Percentiles rank a stretch among this genome's conserved stretches.
These are phyloP conservation scores for Anthracocystis panici-leucophaei DNA, from an alignment of 1,284 basidiomycete species.

Conservation along the genomic window DNA sequence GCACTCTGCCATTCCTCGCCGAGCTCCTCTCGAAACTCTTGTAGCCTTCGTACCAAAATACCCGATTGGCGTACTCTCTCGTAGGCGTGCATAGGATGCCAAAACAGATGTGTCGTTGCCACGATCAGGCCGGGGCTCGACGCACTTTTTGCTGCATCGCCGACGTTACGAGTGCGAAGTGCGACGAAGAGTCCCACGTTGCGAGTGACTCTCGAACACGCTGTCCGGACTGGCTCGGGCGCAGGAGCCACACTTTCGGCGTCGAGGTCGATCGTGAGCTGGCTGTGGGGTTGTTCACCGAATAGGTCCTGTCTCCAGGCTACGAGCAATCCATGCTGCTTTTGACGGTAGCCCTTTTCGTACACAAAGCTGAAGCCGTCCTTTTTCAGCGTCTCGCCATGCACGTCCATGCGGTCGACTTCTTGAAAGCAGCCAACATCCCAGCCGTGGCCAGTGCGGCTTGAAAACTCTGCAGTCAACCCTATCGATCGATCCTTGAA, in stretches of 20 bases:
- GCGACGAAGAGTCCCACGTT: constrained; percentile 63
- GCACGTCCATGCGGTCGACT: constrained; percentile 69
- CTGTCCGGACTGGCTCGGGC: constrained; percentile 25
- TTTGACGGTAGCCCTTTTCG: constrained; percentile 65
- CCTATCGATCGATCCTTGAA: constrained; percentile 66
- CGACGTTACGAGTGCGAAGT: constrained; percentile 20
- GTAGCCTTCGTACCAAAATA: constrained; percentile 77
- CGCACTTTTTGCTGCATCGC: too few relatives aligned
- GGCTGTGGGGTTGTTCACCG: constrained; percentile 19
- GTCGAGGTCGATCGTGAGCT: constrained; percentile 52
- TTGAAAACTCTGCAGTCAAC: constrained; percentile 51
- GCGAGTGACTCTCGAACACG: constrained; percentile 51
- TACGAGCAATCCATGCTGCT: constrained; percentile 66
- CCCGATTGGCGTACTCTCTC: constrained; percentile 80
- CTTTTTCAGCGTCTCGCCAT: constrained; percentile 51
- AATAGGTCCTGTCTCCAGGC: constrained; percentile 56
- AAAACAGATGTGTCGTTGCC: constrained; percentile 89
- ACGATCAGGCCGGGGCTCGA: constrained; percentile 75
- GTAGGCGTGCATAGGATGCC: constrained; percentile 84
- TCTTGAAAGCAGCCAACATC: constrained; percentile 71
- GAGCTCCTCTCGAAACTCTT: constrained; percentile 73
- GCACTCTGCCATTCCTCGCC: constrained; percentile 74
- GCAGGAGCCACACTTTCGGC: constrained; percentile 39
- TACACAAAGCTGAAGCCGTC: constrained; percentile 61
- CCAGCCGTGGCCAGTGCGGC: constrained; percentile 63